Percentiles rank a stretch among this genome's conserved stretches.
Conservation (phyloP, 768 basidiomycete species). For the Suillus bovinus region DNA sequence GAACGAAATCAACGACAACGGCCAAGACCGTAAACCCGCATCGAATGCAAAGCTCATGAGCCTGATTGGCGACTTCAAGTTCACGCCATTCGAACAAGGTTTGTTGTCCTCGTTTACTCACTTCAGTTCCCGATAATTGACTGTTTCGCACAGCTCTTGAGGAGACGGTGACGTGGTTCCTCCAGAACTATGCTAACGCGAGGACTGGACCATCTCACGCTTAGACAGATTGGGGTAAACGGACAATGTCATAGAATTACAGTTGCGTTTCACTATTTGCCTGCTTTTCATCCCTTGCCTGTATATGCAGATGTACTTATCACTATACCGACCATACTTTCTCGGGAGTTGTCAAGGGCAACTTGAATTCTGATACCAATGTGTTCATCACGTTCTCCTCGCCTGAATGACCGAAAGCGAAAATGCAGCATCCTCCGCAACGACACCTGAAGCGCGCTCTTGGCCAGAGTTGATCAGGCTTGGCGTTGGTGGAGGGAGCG, state of each 20-base stretch:
- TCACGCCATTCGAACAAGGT: constrained; percentile 91
- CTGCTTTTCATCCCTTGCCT: not conserved
- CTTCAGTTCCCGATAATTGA: constrained; percentile 9
- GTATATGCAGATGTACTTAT: not conserved
- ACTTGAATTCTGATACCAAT: not conserved
- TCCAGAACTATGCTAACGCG: constrained; percentile 75
- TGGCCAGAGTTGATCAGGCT: constrained; percentile 34
- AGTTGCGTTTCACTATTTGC: not conserved
- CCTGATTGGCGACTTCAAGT: constrained; percentile 81
- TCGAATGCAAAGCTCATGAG: constrained; percentile 84
- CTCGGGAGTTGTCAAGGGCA: not conserved
- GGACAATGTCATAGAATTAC: not conserved
- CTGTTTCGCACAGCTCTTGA: constrained; percentile 57
- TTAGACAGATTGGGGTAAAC: not conserved
- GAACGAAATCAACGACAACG: constrained; percentile 64
- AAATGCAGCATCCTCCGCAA: constrained; percentile 39
- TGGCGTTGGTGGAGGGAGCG: constrained; percentile 46
- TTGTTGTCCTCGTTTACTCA: constrained; percentile 19
- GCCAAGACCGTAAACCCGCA: constrained; percentile 95
- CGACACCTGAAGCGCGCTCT: constrained; percentile 37
- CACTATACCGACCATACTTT: not conserved
- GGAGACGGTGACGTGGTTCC: constrained; percentile 84
- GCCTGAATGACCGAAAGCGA: constrained; percentile 51
- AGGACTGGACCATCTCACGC: constrained; percentile 48
- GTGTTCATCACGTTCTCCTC: not conserved